Base-by-base conservation (phyloP, 176 grass and related monocot genomes). In the Paspalum notatum region DNA sequence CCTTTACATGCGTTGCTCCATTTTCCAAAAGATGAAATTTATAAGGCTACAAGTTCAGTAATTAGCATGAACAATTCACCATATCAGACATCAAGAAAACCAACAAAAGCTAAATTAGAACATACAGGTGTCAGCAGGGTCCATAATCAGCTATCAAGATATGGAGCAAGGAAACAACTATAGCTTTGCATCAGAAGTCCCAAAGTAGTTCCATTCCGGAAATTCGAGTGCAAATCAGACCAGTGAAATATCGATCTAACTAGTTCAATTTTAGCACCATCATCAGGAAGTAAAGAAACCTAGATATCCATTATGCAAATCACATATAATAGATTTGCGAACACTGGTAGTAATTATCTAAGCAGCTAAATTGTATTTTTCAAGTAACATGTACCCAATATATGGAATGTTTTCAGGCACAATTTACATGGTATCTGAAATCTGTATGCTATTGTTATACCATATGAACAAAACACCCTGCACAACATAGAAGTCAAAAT, bases 381-480 rank as follows among this genome's bases (percentile, higher is more conserved):
- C 38, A 60, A 26, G 77, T 40, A 75, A 45, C 37, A 87, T 62
- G n/a, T 54, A 54, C 9, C 40, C 40, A 3, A 75, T 60, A 87
- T 4, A 18, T 16, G 76, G 53, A 81, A 82, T 53, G 44, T 82
- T 82, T 50, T 40, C 69, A 32, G 45, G 52, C 10, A 25, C 71
- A 75, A 11, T 61, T 87, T 62, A 75, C 45, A 85, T 72, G 47
- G 16, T 66, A 74, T 25, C 25, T 80, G 66, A 68, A 82, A 59
- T 39, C 39, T 59, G 73, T 60, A 43, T 5, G 7, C 53, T 62
- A 45, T 11, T 5, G 7, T 62, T 62, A 45, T 66, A 57, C 82
- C 37, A 49, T 8, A 52, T 52, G 37, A 44, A 79, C 32, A 42
- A 50, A 66, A 21, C 21, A 71, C 21, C 45, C 39, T 63, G 72